Evolutionary conservation across 805 yeast species (phyloP).

Genomic region (Metschnikowia arizonensis): DNA sequence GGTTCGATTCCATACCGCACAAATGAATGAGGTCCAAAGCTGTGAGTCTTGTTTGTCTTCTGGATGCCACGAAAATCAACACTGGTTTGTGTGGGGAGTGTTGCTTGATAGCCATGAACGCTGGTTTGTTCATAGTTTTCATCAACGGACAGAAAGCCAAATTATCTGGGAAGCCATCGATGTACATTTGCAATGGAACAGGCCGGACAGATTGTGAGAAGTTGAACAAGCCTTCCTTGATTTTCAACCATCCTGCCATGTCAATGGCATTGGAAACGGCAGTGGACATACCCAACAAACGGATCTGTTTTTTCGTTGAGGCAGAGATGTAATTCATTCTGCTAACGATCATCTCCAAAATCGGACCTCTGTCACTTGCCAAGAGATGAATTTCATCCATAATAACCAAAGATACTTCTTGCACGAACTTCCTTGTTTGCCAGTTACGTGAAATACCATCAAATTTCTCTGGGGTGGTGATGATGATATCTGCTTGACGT

Average conservation of each 20-base stretch:
- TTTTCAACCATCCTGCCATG: slow-evolving; percentile 82
- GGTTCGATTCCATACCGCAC: slow-evolving; percentile 76
- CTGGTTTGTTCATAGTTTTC: slow-evolving; percentile 88
- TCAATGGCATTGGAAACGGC: slow-evolving; percentile 84
- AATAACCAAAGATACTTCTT: slow-evolving; percentile 66
- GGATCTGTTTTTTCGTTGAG: slow-evolving; percentile 54
- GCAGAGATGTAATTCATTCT: slow-evolving; percentile 72
- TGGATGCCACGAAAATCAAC: slow-evolving; percentile 77
- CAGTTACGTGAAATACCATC: slow-evolving; percentile 86
- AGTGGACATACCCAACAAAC: slow-evolving; percentile 76
- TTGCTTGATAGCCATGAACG: slow-evolving; percentile 86
- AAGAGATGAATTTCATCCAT: slow-evolving; percentile 84
- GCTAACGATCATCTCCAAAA: slow-evolving; percentile 84
- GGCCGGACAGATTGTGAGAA: slow-evolving; percentile 82
- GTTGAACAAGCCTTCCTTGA: slow-evolving; percentile 68
- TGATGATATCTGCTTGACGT: slow-evolving; percentile 65
- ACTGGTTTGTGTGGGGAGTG: slow-evolving; percentile 86
- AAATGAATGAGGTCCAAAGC: slow-evolving; percentile 73
- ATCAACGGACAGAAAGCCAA: slow-evolving; percentile 77
- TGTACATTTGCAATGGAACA: slow-evolving; percentile 81
- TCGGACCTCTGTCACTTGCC: slow-evolving; percentile 85
- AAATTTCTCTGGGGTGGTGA: slow-evolving; percentile 83
- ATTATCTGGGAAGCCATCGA: slow-evolving; percentile 81
- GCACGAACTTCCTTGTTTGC: slow-evolving; percentile 75
- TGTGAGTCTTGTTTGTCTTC: slow-evolving; percentile 78